Evolutionary conservation across 1,139 yeast species (phyloP).

Genomic region (Meyerozyma smithsonii): DNA sequence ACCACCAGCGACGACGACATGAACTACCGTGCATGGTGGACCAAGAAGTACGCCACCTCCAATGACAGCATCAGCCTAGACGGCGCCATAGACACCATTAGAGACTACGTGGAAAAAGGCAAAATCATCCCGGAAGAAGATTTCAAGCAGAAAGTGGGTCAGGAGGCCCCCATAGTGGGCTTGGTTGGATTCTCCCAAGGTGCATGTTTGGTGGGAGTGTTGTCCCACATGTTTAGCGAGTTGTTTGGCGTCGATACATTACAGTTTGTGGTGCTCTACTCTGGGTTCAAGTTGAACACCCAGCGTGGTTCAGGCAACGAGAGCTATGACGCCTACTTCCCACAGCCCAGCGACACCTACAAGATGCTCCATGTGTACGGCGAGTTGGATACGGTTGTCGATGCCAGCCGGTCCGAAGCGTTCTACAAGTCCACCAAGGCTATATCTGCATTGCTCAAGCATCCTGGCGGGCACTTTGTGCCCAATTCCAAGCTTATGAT

Average conservation of each 20-base stretch:
- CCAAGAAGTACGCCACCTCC: constrained; percentile 15
- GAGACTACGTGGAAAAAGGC: constrained; percentile 27
- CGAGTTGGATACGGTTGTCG: constrained; percentile 82
- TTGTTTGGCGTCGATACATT: constrained; percentile 33
- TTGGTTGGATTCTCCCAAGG: constrained; percentile 45
- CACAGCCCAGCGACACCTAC: constrained; percentile 17
- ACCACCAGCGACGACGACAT: constrained; percentile 24
- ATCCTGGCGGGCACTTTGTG: constrained; percentile 85
- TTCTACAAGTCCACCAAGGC: constrained; percentile 52
- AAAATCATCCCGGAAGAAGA: constrained; percentile 18
- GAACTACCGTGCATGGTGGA: constrained; percentile 48
- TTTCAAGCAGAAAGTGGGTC: constrained; percentile 13
- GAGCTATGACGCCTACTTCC: constrained; percentile 26
- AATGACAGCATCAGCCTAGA: constrained; percentile 24
- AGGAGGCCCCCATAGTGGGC: constrained; percentile 37
- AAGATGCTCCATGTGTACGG: constrained; percentile 72
- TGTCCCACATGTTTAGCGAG: constrained; percentile 28
- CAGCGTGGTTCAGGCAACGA: constrained; percentile 28
- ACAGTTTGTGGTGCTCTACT: constrained; percentile 68
- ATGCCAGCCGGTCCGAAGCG: constrained; percentile 61
- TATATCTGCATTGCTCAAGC: constrained; percentile 48
- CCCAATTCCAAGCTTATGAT: constrained; percentile 66
- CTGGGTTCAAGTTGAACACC: constrained; percentile 70
- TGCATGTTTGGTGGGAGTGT: constrained; percentile 46
- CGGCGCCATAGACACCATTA: constrained; percentile 25